These are phyloP conservation scores for Lepiota venenata DNA, from an alignment of 768 basidiomycete genomes.

Conservation along the genomic window DNA sequence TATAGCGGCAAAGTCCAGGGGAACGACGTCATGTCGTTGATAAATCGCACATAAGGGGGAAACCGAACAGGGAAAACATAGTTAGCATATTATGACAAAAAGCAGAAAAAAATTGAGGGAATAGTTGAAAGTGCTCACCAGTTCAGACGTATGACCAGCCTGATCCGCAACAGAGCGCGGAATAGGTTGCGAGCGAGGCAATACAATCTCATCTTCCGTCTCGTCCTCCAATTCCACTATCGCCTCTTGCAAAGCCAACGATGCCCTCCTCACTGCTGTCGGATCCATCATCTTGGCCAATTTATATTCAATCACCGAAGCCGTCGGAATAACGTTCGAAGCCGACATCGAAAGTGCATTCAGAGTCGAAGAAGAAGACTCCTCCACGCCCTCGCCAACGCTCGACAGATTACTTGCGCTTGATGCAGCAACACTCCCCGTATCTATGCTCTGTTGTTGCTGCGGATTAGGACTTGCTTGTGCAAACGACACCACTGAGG, in stretches of 20 bases:
- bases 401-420: background rate
- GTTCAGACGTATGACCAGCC: constrained; percentile 20
- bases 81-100: constrained; percentile 2
- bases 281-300: constrained; percentile 49
- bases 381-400: constrained; percentile 32
- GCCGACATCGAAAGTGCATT: background rate
- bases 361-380: constrained; percentile 9
- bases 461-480: constrained; percentile 38
- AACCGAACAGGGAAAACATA: background rate
- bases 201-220: constrained; percentile 71
- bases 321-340: constrained; percentile 7
- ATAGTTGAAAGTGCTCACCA: constrained; percentile 24
- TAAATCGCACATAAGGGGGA: background rate
- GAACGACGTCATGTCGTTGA: background rate
- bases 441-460: constrained; percentile 9
- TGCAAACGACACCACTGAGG: constrained; percentile 31
- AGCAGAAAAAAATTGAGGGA: background rate
- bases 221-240: constrained; percentile 79
- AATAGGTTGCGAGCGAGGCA: constrained; percentile 59
- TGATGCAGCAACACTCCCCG: background rate
- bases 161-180: constrained; percentile 36
- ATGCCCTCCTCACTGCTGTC: constrained; percentile 57
- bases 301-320: constrained; percentile 40
- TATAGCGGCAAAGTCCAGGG: background rate
- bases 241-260: constrained; percentile 70